Percentiles rank a stretch among this genome's conserved stretches.
Conservation (phyloP, 1,284 basidiomycete genomes). For the Leccinum variabile region DNA sequence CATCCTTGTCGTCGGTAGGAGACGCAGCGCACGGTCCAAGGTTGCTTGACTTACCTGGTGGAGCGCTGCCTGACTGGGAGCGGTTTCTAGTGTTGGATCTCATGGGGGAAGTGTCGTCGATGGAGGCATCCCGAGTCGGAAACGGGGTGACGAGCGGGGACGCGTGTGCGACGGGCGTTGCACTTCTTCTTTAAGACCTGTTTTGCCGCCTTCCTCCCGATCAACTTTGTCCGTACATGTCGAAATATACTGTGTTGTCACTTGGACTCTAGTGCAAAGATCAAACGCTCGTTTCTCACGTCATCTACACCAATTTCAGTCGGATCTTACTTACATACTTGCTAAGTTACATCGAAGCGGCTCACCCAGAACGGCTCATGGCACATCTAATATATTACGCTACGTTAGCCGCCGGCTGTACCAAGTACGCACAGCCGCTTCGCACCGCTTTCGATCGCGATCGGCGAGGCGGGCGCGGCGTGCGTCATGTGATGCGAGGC, state of each 20-base stretch:
- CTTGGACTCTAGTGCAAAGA: neutral
- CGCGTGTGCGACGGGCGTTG: slow-evolving; percentile 25
- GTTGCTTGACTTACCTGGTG: slow-evolving; percentile 59
- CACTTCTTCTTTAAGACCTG: slow-evolving; percentile 31
- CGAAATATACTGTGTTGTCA: neutral
- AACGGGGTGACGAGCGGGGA: slow-evolving; percentile 38
- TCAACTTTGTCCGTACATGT: slow-evolving; percentile 12
- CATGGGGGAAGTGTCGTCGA: slow-evolving; percentile 54
- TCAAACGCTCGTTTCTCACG: too few species aligned
- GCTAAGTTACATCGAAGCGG: too few species aligned
- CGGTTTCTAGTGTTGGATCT: slow-evolving; percentile 69
- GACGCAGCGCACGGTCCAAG: slow-evolving; percentile 23
- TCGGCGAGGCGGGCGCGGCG: too few species aligned
- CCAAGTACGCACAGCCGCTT: too few species aligned
- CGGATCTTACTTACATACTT: too few species aligned
- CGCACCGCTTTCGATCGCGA: too few species aligned
- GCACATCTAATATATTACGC: too few species aligned
- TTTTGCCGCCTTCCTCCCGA: slow-evolving; percentile 30
- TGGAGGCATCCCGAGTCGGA: slow-evolving; percentile 40
- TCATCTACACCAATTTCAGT: too few species aligned
- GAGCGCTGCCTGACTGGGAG: slow-evolving; percentile 52
- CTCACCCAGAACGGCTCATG: too few species aligned
- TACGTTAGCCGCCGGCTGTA: too few species aligned
- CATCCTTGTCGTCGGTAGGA: neutral
- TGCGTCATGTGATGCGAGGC: too few species aligned